phyloP scores from a whole-genome alignment of 2,329 filamentous ascomycete species.

The Cladosporium sp. region DNA sequence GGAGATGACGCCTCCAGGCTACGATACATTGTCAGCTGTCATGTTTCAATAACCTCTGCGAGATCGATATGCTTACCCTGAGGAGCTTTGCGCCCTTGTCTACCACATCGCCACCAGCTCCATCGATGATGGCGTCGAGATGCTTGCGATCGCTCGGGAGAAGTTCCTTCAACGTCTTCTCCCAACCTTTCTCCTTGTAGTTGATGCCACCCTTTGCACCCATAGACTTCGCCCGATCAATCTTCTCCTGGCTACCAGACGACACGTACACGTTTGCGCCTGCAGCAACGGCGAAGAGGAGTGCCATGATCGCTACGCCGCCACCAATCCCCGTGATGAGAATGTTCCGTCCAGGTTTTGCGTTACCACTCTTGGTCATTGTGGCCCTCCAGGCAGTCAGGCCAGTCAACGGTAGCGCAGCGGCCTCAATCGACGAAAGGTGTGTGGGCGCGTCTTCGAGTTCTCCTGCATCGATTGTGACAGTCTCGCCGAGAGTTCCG shows the following conservation, averaged over 20 bases:
- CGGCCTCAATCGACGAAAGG: slow-evolving; percentile 68
- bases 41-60: not conserved
- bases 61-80: slow-evolving; percentile 45
- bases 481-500: slow-evolving; percentile 72
- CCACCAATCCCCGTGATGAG: slow-evolving; percentile 89
- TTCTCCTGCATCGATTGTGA: slow-evolving; percentile 65
- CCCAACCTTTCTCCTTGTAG: slow-evolving; percentile 78
- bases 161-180: slow-evolving; percentile 62
- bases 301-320: slow-evolving; percentile 77
- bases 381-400: slow-evolving; percentile 85
- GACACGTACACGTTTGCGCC: slow-evolving; percentile 80
- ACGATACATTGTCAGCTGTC: slow-evolving; percentile 13
- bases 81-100: slow-evolving; percentile 63
- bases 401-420: slow-evolving; percentile 78
- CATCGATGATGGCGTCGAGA: slow-evolving; percentile 82
- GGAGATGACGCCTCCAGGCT: slow-evolving; percentile 74
- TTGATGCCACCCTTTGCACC: slow-evolving; percentile 78
- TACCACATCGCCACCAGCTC: slow-evolving; percentile 83
- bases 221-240: slow-evolving; percentile 64
- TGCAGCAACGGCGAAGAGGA: slow-evolving; percentile 72
- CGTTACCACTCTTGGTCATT: slow-evolving; percentile 69
- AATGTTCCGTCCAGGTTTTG: slow-evolving; percentile 64
- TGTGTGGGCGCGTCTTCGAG: slow-evolving; percentile 73
- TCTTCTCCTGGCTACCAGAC: slow-evolving; percentile 69
- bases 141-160: slow-evolving; percentile 64